phyloP scores from a whole-genome alignment of 176 grass and related monocot genomes.

The Otatea glauca region DNA sequence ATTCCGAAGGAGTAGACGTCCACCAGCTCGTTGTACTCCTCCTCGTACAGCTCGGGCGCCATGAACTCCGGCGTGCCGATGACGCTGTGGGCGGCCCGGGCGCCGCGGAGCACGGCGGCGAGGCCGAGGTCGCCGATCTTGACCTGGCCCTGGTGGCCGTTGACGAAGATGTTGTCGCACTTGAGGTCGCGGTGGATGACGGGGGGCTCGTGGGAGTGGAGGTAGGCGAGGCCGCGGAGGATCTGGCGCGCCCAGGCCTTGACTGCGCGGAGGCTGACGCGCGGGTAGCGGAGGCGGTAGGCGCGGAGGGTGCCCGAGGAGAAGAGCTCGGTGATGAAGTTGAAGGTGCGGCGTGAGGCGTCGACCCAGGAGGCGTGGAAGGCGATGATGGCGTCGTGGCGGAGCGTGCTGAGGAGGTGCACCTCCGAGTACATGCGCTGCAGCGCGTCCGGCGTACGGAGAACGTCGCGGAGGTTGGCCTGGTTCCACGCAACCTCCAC shows the following conservation, averaged over 20 bases:
- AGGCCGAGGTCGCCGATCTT: conserved; percentile 96
- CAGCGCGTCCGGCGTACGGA: conserved; percentile 64
- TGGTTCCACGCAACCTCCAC: conserved; percentile 97
- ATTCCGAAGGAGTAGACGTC: conserved; percentile 94
- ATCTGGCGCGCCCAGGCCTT: conserved; percentile 72
- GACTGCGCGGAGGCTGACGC: conserved; percentile 67
- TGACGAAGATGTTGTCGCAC: conserved; percentile 88
- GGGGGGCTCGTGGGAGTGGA: conserved; percentile 64
- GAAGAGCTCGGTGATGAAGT: conserved; percentile 99
- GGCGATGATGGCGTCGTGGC: conserved; percentile 72
- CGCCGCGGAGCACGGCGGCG: conserved; percentile 60
- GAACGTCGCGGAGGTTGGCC: conserved; percentile 59
- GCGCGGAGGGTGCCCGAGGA: conserved; percentile 87
- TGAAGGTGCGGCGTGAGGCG: conserved; percentile 53
- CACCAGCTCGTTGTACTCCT: conserved; percentile 74
- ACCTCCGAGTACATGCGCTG: conserved; percentile 94
- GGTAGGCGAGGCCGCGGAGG: conserved; percentile 68
- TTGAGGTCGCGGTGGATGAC: conserved; percentile 94
- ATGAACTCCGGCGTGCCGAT: conserved; percentile 97
- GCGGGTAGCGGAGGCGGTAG: conserved; percentile 64
- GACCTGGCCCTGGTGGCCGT: conserved; percentile 85
- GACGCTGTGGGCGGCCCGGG: conserved; percentile 69
- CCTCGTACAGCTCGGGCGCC: conserved; percentile 95
- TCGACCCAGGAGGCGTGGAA: conserved; percentile 85
- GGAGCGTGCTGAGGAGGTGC: conserved; percentile 67